Evolutionary conservation across 2,329 filamentous ascomycete genomes (phyloP), one percentile per base, ranked within the genome.

Genomic region (Aspergillus texensis): DNA sequence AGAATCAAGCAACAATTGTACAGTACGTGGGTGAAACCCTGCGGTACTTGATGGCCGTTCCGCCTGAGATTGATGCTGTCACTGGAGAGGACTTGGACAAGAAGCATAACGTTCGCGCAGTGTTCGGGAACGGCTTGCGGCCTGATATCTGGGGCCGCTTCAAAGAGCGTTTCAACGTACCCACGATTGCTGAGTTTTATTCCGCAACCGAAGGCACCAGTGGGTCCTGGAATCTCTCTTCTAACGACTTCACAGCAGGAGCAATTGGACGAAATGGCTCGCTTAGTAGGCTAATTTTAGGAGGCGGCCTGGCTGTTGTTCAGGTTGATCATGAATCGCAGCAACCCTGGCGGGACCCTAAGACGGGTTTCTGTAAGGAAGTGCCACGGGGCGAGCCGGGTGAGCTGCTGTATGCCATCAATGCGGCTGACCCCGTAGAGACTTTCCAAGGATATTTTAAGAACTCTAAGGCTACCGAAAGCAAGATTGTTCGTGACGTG

Each of bases 11-110:
- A 24, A 95, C 91, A 1, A 84, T 89, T 4, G 89, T 96, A 65
- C 92, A 96, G 74, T 96, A 96, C 74, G 93, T 96, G 16, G 93
- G 93, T 58, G 93, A 96, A 77, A 94, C 92, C 0, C 90, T 92
- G 67, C 89, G 93, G 6, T 96, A 96, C 75, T 85, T 96, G 4
- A 83, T 96, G 12, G 84, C 90, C 0, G 87, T 88, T 0, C 86
- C 84, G 4, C 80, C 90, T 2, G 83, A 89, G 61, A 76, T 82
- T 30, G 88, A 93, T 68, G 83, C 88, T 0, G 75, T 74, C 8
- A 92, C 89, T 0, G 89, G 89, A 24, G 86, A 89, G 72, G 83
- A 86, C 65, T 82, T 93, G 41, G 93, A 96, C 77, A 86, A 84
- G 69, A 85, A 88, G 67, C 90, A 96, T 80, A 84, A 82, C 0